Evolutionary conservation across 495 filamentous ascomycete genomes (phyloP), one percentile per base, ranked within the genome.

Genomic region (Penicillium goetzii): DNA sequence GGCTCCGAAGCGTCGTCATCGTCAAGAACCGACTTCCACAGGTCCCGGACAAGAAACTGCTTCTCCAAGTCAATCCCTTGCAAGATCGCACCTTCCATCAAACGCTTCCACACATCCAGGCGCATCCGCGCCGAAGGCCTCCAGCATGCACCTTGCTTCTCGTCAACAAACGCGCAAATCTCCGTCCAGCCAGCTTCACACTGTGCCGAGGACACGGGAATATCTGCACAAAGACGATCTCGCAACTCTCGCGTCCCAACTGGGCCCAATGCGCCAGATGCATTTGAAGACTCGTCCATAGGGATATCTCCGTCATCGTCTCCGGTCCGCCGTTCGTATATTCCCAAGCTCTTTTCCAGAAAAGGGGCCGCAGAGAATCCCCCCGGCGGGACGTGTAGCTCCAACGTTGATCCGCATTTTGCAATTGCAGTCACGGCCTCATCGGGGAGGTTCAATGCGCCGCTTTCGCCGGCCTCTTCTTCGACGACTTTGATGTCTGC

Each of bases 381-480:
- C 12, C 66, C 75, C 9, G 63, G 50, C 0, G 78, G 73, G 4
- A 56, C 64, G 45, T 77, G 70, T 30, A 91, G 74, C 73, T 95
- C 92, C 15, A 96, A 82, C 9, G 90, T 94, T 50, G 90, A 88
- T 41, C 85, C 82, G 65, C 89, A 86, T 36, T 90, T 89, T 2
- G 92, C 85, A 52, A 96, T 86, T 1, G 86, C 78, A 3, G 81
- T 80, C 3, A 94, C 59, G 0, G 78, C 69, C 33, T 76, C 72
- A 40, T 73, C 65, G 34, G 69, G 68, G 9, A 78, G 59, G 53
- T 74, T 68, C n/a, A 84, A 70, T 8, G 74, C 69, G 15, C 63
- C 62, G 15, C 33, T 61, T 25, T 73, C 71, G 14, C 51, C 66
- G 34, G 57, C 65, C 9, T 69, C 66, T 25, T 64, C 68, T 60